phyloP scores from a whole-genome alignment of 306 rosid genomes.

The Castanea crenata region DNA sequence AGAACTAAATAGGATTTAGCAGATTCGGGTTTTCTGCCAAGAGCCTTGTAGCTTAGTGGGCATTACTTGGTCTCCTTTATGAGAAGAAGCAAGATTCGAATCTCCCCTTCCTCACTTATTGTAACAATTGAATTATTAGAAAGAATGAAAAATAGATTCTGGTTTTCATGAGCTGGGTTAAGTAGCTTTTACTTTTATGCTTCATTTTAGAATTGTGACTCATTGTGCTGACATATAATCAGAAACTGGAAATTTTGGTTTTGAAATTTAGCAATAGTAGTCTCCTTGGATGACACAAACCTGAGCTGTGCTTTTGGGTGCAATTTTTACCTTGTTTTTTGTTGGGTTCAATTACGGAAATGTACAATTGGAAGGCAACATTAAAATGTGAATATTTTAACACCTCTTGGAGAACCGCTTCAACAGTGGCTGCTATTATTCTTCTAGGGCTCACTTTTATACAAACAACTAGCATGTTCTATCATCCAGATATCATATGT shows the following conservation, averaged over 20 bases:
- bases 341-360: constrained; percentile 30
- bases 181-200: background rate
- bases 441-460: no score
- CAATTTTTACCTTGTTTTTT: background rate
- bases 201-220: background rate
- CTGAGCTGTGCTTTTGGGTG: background rate
- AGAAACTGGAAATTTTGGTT: background rate
- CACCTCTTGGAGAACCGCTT: no score
- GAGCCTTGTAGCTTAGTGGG: no score
- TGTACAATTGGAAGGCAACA: constrained; percentile 35
- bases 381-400: no score
- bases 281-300: background rate
- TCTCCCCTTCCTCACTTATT: no score
- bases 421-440: no score
- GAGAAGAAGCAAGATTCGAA: no score
- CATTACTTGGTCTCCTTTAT: no score
- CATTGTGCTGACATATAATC: background rate
- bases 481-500: no score
- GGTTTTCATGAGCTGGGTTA: background rate
- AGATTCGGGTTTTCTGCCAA: no score
- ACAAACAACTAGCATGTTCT: no score
- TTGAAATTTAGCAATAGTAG: background rate
- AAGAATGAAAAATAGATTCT: background rate
- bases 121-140: background rate
- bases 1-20: no score